phyloP scores from a whole-genome alignment of 1,284 basidiomycete genomes.

The Gomphus bonarii region DNA sequence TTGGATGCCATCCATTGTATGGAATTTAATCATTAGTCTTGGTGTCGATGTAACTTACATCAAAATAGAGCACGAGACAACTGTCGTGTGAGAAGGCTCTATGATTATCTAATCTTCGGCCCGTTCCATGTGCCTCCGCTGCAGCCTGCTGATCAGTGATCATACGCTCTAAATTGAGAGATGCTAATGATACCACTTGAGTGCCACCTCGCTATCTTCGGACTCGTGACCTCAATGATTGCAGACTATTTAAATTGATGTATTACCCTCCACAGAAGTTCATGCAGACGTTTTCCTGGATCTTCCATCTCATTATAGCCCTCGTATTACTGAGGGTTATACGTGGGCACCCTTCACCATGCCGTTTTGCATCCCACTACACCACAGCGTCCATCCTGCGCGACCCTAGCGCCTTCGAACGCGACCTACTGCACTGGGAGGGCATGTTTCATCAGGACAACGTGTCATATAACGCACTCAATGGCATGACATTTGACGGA shows the following conservation, averaged over 20 bases:
- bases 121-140: too few relatives aligned
- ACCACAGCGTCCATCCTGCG: not conserved
- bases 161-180: too few relatives aligned
- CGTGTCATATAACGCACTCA: slow-evolving; percentile 5
- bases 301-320: not conserved
- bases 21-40: not conserved
- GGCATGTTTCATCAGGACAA: slow-evolving; percentile 8
- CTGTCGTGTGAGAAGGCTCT: too few relatives aligned
- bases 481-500: slow-evolving; percentile 8
- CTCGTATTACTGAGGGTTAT: not conserved
- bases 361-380: slow-evolving; percentile 1
- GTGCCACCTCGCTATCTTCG: not conserved
- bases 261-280: not conserved
- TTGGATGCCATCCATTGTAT: not conserved
- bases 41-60: not conserved
- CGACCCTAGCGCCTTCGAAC: not conserved
- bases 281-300: not conserved
- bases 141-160: too few relatives aligned
- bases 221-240: not conserved
- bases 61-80: too few relatives aligned
- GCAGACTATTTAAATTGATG: not conserved
- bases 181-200: too few relatives aligned
- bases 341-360: not conserved
- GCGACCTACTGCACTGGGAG: slow-evolving; percentile 1
- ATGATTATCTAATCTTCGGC: too few relatives aligned